Percentiles rank a stretch among this genome's conserved stretches.
Conservation (phyloP, 2,329 filamentous ascomycete genomes). For the Aspergillus amoenus region DNA sequence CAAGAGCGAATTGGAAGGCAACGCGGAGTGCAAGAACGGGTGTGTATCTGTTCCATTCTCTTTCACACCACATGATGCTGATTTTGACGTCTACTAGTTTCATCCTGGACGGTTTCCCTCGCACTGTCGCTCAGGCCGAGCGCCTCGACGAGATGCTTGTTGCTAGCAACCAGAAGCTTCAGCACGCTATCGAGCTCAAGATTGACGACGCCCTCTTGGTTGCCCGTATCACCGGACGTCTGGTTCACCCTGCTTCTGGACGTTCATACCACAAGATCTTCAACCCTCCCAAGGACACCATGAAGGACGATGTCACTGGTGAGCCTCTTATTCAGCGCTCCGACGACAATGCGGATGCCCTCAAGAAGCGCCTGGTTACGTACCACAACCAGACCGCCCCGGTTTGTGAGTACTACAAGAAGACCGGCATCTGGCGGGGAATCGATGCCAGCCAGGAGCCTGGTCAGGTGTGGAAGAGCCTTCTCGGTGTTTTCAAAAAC, state of each 20-base stretch:
- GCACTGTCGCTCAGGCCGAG: slow-evolving; percentile 92
- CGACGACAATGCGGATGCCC: slow-evolving; percentile 93
- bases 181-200: slow-evolving; percentile 94
- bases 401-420: slow-evolving; percentile 95
- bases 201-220: slow-evolving; percentile 95
- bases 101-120: slow-evolving; percentile 97
- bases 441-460: slow-evolving; percentile 96
- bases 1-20: slow-evolving; percentile 91
- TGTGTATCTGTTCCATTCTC: slow-evolving; percentile 47
- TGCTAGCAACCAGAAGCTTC: slow-evolving; percentile 75
- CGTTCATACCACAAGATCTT: slow-evolving; percentile 98
- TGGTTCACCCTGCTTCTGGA: slow-evolving; percentile 93
- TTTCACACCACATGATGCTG: slow-evolving; percentile 18
- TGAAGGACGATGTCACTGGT: slow-evolving; percentile 96
- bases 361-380: slow-evolving; percentile 90
- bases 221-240: slow-evolving; percentile 90
- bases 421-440: slow-evolving; percentile 93
- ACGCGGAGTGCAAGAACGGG: slow-evolving; percentile 96
- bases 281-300: slow-evolving; percentile 90
- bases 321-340: slow-evolving; percentile 95
- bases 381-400: slow-evolving; percentile 94
- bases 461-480: slow-evolving; percentile 89
- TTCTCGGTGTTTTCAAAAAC: slow-evolving; percentile 77
- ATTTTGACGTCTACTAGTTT: slow-evolving; percentile 60
- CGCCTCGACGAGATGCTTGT: slow-evolving; percentile 89